Evolutionary conservation across 805 yeast genomes (phyloP), one percentile per base, ranked within the genome.

Genomic region (Lipomyces oligophaga): DNA sequence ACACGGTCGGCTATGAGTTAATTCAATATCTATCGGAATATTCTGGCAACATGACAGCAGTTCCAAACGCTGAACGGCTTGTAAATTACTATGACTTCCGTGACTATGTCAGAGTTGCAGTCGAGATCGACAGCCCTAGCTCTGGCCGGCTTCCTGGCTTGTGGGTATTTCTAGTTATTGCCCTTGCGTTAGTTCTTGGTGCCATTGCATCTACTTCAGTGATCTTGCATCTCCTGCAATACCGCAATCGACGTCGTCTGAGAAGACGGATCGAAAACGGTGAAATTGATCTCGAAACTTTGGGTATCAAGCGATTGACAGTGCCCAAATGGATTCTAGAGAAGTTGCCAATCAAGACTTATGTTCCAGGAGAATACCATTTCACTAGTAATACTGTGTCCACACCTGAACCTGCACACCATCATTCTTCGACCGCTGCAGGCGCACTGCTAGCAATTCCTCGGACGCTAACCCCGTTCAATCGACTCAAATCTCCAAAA

Each of bases 31-130:
- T 52, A 27, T 20, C 49, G 8, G 27, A 24, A 20, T 52, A 52
- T 38, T 45, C 52, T 10, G 57, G 57, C 4, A 52, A 52, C 35
- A 45, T 52, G 55, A 52, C 51, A 21, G 45, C 38, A 2, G 53
- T 42, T 5, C 57, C 57, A 6, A 19, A 49, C 26, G 57, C 50
- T 11, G 10, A 19, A 2, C 38, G 40, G 28, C 44, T 52, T 5
- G 32, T 36, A 3, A 13, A 33, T 5, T 38, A 45, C 38, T 52
- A 27, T 31, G 55, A 50, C 30, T 36, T 39, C 27, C 48, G 55
- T 2, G 55, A 50, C 45, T 52, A 52, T 19, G 57, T 45, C 18
- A 54, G 57, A 13, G 55, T 52, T 27, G 52, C 38, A 4, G 44
- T 38, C 24, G 52, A 52, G 34, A 38, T 52, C 39, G 40, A 41